Conservation (phyloP, 257 asterid genomes). For the Penstemon newberryi region DNA sequence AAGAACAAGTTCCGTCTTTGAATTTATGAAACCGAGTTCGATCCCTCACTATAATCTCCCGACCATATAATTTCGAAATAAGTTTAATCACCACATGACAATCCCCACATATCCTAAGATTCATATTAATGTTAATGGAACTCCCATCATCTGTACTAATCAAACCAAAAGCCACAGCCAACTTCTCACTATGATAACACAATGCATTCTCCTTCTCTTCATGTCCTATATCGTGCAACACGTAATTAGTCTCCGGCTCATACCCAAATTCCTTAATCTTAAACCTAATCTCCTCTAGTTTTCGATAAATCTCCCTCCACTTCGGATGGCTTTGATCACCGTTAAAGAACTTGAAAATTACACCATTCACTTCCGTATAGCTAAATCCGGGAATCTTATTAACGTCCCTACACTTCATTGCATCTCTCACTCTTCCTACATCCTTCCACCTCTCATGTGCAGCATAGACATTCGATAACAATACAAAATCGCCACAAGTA, state of each 20-base stretch:
- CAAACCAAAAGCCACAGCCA: conserved; percentile 88
- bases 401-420: conserved; percentile 66
- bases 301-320: conserved; percentile 59
- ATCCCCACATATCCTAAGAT: conserved; percentile 94
- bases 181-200: conserved; percentile 82
- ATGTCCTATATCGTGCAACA: conserved; percentile 80
- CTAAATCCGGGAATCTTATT: conserved; percentile 90
- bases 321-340: conserved; percentile 64
- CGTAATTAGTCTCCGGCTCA: conserved; percentile 69
- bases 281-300: conserved; percentile 65
- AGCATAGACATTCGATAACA: conserved; percentile 84
- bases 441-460: conserved; percentile 79
- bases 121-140: conserved; percentile 69
- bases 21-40: conserved; percentile 86
- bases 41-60: conserved; percentile 84
- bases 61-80: conserved; percentile 56
- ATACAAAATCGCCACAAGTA: conserved; percentile 79
- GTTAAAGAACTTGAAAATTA: conserved; percentile 56
- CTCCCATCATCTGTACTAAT: conserved; percentile 49
- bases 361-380: conserved; percentile 63
- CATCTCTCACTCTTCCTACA: conserved; percentile 77
- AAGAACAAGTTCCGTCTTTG: conserved; percentile 72
- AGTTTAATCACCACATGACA: conserved; percentile 86
- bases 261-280: conserved; percentile 65
- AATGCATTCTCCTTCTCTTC: conserved; percentile 94